Evolutionary conservation across 306 rosid genomes (phyloP).

Genomic region (Sphenostylis stenocarpa): DNA sequence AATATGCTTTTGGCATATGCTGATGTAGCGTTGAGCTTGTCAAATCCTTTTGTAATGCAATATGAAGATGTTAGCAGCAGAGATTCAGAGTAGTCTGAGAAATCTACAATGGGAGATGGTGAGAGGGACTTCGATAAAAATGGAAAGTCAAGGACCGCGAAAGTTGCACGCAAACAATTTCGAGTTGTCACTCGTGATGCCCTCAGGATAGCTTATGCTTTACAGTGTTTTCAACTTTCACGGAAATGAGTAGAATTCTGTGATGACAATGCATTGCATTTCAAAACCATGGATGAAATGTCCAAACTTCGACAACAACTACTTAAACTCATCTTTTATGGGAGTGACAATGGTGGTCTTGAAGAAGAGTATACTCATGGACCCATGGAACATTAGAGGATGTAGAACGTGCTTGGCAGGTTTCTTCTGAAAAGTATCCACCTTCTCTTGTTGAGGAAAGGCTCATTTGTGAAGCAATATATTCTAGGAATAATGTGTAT

Average conservation of each 20-base stretch:
- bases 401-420: constrained; percentile 64
- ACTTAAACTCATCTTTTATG: constrained; percentile 66
- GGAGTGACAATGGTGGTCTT: constrained; percentile 40
- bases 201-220: constrained; percentile 66
- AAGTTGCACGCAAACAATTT: constrained; percentile 60
- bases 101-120: constrained; percentile 26
- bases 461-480: constrained; percentile 77
- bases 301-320: constrained; percentile 83
- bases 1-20: constrained; percentile 74
- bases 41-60: constrained; percentile 71
- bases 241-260: constrained; percentile 57
- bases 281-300: constrained; percentile 96
- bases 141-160: constrained; percentile 53
- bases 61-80: constrained; percentile 58
- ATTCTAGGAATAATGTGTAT: too few relatives aligned
- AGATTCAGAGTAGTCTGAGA: constrained; percentile 42
- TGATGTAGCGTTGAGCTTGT: constrained; percentile 82
- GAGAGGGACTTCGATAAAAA: constrained; percentile 43
- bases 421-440: constrained; percentile 57
- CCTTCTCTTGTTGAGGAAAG: constrained; percentile 71
- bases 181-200: constrained; percentile 78
- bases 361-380: constrained; percentile 68
- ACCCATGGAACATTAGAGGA: constrained; percentile 63
- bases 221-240: constrained; percentile 78
- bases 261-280: constrained; percentile 63